Percentiles rank a stretch among this genome's conserved stretches.
phyloP scores from a whole-genome alignment of 2,329 filamentous ascomycete species.

The Nemania sp. region DNA sequence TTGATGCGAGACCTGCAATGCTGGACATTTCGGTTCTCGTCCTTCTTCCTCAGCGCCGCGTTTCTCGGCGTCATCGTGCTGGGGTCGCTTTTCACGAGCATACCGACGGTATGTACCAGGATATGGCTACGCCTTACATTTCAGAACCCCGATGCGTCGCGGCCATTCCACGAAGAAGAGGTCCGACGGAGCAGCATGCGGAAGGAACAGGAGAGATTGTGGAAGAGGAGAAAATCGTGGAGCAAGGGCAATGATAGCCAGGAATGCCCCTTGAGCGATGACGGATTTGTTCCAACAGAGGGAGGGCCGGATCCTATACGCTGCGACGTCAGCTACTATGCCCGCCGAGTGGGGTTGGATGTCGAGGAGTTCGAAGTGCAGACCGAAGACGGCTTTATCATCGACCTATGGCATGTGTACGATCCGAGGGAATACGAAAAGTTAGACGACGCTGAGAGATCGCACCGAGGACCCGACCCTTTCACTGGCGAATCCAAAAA shows the following conservation, averaged over 20 bases:
- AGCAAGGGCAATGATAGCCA: conserved; percentile 46
- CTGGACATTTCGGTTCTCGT: conserved; percentile 64
- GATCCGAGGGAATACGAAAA: conserved; percentile 74
- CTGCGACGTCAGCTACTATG: conserved; percentile 84
- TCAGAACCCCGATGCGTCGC: conserved; percentile 59
- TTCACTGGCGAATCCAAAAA: conserved; percentile 55
- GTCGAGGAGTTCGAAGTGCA: conserved; percentile 82
- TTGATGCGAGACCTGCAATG: conserved; percentile 67
- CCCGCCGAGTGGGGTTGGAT: conserved; percentile 82
- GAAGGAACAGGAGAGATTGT: conserved; percentile 61
- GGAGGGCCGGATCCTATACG: conserved; percentile 78
- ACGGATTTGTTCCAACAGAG: conserved; percentile 73
- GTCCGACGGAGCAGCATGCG: conserved; percentile 58
- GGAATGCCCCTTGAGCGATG: conserved; percentile 45
- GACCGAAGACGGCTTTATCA: conserved; percentile 91
- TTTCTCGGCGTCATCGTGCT: conserved; percentile 78
- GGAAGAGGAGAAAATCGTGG: conserved; percentile 54
- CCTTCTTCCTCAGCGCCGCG: conserved; percentile 74
- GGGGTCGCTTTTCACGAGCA: conserved; percentile 70
- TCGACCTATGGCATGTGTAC: conserved; percentile 87
- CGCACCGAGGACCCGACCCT: conserved; percentile 61
- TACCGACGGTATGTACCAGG: conserved; percentile 55
- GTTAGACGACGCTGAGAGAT: conserved; percentile 51
- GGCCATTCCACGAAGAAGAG: conserved; percentile 78
- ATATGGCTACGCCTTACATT: conserved; percentile 59